Base-by-base conservation (phyloP, 805 yeast genomes). In the Soucietia sequanensis region DNA sequence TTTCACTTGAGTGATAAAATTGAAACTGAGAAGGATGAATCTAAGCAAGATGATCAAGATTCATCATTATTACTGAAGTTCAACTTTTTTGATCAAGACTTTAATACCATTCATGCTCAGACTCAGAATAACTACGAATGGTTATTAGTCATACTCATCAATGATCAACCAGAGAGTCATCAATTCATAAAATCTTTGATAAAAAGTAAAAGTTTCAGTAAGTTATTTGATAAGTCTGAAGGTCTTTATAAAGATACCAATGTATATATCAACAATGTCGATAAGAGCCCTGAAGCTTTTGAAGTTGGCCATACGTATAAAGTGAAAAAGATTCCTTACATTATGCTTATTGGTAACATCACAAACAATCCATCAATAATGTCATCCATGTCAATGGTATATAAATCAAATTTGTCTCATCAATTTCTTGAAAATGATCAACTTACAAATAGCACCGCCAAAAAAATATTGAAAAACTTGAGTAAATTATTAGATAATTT, bases 321-420 rank as follows among this genome's bases (percentile, higher is more conserved):
- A 31, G 52, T 43, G 6, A 47, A 49, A 32, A 44, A 54, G 18
- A 28, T 55, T 2, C 74, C 74, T 0, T 65, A 69, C 39, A 58
- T 76, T 11, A 47, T 54, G 50, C 41, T 66, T 13, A 45, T 58
- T 13, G 69, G 61, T 1, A 66, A 66, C 28, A 65, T 64, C 6
- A 47, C 66, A 17, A 52, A 59, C 34, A 58, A 53, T 37, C 70
- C 68, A 4, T 42, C 51, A 9, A 44, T 60, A 4, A 58, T 66
- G 63, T 42, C 63, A 10, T 62, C 68, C 16, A 65, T 66, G 70
- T 62, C 70, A 4, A 43, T 65, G 5, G 44, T 60, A 1, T 66
- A 56, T 47, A 63, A 60, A 33, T 48, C 60, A 15, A 63, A 65
- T 34, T 32, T 57, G 17, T 27, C 35, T 6, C 28, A 14, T 12